These are phyloP conservation scores for Aspergillus coremiiformis DNA, from an alignment of 495 filamentous ascomycete genomes.

Conservation along the genomic window DNA sequence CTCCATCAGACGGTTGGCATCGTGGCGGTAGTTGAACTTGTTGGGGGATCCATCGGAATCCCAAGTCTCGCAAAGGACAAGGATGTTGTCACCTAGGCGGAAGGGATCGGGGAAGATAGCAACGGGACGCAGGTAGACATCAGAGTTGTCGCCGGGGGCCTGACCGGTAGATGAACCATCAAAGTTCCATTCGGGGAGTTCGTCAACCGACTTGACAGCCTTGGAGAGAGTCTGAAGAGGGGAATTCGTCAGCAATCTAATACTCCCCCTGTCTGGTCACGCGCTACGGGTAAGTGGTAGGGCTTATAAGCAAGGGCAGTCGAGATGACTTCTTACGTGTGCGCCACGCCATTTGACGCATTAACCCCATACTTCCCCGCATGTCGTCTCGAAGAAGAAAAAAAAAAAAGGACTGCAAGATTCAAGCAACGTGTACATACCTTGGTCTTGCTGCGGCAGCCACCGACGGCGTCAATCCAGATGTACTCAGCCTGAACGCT, in stretches of 20 bases:
- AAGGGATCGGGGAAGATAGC: constrained; percentile 91
- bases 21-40: constrained; percentile 96
- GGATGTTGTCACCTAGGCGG: constrained; percentile 77
- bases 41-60: constrained; percentile 93
- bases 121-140: constrained; percentile 92
- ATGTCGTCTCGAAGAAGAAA: background rate
- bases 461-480: constrained; percentile 83
- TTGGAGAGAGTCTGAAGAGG: constrained; percentile 65
- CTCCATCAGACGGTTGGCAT: constrained; percentile 81
- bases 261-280: constrained; percentile 14
- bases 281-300: constrained; percentile 30
- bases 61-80: constrained; percentile 94
- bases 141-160: constrained; percentile 92
- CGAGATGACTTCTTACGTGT: constrained; percentile 3
- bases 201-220: constrained; percentile 55
- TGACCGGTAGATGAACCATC: constrained; percentile 94
- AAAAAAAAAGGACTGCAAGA: background rate
- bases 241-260: background rate
- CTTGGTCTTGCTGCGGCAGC: constrained; percentile 83
- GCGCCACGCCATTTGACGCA: constrained; percentile 2
- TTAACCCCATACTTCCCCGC: background rate
- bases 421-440: constrained; percentile 49
- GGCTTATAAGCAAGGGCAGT: constrained; percentile 22
- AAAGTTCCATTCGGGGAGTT: constrained; percentile 98
- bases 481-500: constrained; percentile 87